A percentile compares a stretch with the other conserved stretches of the same genome.
phyloP scores from a whole-genome alignment of 108 stramenopile species.

The Skeletonema marinoi region DNA sequence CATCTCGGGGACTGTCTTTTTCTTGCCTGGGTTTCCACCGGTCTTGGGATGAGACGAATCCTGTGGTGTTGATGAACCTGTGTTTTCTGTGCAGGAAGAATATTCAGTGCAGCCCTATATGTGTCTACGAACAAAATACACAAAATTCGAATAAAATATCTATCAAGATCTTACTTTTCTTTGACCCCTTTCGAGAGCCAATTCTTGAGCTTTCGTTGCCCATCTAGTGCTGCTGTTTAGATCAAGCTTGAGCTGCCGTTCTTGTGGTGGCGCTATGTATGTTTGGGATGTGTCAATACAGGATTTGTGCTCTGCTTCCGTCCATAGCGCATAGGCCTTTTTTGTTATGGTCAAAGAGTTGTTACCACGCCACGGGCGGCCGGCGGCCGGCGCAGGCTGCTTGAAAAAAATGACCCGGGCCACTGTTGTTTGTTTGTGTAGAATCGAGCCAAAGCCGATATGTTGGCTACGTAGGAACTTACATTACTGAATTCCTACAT shows the following conservation, averaged over 20 bases:
- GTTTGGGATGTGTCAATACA: not conserved
- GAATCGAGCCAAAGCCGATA: no score
- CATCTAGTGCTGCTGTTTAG: not conserved
- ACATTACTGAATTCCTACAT: no score
- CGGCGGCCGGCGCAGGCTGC: no score
- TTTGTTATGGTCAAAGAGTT: no score
- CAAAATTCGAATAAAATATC: no score
- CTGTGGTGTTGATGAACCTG: not conserved
- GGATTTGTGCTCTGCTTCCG: no score
- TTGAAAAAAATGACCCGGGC: no score
- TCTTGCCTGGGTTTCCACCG: not conserved
- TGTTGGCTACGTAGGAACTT: no score
- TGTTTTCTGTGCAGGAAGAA: not conserved
- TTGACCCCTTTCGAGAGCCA: not conserved
- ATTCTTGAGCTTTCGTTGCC: constrained; percentile 2
- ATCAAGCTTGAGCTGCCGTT: not conserved
- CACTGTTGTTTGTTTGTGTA: no score
- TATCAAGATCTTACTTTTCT: not conserved
- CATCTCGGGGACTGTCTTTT: constrained; percentile 18
- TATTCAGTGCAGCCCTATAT: not conserved
- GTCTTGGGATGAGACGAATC: not conserved
- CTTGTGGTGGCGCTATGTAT: not conserved
- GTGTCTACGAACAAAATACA: no score
- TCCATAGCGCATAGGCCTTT: no score
- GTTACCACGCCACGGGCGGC: no score